These are phyloP conservation scores for Eucalyptus pauciflora DNA, from an alignment of 345 rosid genomes.

Conservation along the genomic window DNA sequence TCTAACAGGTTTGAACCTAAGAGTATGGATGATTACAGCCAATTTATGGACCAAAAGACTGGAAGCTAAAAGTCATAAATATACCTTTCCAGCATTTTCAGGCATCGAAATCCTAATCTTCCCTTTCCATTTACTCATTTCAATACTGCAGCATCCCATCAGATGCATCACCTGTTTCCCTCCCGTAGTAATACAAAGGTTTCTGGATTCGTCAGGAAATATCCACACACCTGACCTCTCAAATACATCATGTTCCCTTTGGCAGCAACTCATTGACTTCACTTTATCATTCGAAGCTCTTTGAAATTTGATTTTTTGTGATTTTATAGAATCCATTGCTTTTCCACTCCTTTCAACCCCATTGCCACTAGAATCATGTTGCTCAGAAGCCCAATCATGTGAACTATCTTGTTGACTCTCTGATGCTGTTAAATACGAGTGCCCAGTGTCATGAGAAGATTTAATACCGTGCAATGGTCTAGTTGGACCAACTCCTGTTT, in stretches of 20 bases:
- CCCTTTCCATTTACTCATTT: conserved; percentile 1
- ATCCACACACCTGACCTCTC: conserved; percentile 51
- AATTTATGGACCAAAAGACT: background rate
- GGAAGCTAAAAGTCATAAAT: background rate
- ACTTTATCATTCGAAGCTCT: background rate
- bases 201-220: conserved; percentile 43
- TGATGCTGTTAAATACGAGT: background rate
- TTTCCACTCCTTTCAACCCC: conserved; percentile 1
- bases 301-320: conserved; percentile 3
- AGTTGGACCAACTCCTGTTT: background rate
- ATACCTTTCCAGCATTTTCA: conserved; percentile 28
- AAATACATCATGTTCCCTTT: conserved; percentile 1
- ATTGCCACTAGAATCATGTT: conserved; percentile 6
- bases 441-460: background rate
- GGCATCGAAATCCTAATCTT: background rate
- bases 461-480: background rate
- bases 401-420: background rate
- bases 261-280: background rate
- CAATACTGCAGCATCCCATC: conserved; percentile 3
- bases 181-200: conserved; percentile 29
- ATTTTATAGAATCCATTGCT: conserved; percentile 4
- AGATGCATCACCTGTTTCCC: conserved; percentile 24
- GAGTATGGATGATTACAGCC: background rate
- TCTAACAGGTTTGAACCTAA: background rate
- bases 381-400: conserved; percentile 9